Evolutionary conservation across 2,329 filamentous ascomycete genomes (phyloP).

Genomic region (Capronia americana): DNA sequence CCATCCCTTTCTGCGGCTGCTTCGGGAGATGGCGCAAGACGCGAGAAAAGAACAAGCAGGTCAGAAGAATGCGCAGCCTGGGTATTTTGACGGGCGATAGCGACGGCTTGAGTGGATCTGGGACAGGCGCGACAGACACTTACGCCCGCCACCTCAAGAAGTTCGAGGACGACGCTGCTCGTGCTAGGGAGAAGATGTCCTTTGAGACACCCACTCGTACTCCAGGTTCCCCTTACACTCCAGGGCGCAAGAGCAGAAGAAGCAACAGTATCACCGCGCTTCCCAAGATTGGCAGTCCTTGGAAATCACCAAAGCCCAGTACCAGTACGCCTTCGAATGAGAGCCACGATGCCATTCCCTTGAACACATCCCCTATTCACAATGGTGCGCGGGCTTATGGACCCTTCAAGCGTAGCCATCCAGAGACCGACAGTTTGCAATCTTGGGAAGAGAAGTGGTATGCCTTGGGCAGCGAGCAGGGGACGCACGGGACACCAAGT

Average conservation of each 20-base stretch:
- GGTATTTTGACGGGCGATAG: constrained; percentile 19
- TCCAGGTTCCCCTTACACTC: constrained; percentile 1
- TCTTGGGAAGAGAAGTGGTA: constrained; percentile 38
- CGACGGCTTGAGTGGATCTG: constrained; percentile 5
- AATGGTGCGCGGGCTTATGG: constrained; percentile 18
- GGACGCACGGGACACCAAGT: not conserved
- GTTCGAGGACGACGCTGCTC: constrained; percentile 27
- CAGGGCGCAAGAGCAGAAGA: constrained; percentile 5
- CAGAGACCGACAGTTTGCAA: constrained; percentile 28
- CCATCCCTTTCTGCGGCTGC: constrained; percentile 8
- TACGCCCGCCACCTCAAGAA: constrained; percentile 25
- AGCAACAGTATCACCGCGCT: constrained; percentile 3
- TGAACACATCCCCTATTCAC: not conserved
- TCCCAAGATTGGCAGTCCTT: constrained; percentile 14
- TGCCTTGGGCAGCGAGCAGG: constrained; percentile 19
- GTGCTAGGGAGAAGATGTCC: constrained; percentile 23
- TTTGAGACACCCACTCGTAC: constrained; percentile 14
- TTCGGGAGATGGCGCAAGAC: constrained; percentile 21
- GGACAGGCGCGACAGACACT: constrained; percentile 8
- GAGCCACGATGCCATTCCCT: not conserved
- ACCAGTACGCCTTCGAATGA: not conserved
- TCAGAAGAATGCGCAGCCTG: constrained; percentile 8
- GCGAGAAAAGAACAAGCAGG: constrained; percentile 18
- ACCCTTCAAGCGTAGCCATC: constrained; percentile 13
- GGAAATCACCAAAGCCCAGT: constrained; percentile 10